Evolutionary conservation across 2,329 filamentous ascomycete species (phyloP).

Genomic region (Aspergillus tanneri): DNA sequence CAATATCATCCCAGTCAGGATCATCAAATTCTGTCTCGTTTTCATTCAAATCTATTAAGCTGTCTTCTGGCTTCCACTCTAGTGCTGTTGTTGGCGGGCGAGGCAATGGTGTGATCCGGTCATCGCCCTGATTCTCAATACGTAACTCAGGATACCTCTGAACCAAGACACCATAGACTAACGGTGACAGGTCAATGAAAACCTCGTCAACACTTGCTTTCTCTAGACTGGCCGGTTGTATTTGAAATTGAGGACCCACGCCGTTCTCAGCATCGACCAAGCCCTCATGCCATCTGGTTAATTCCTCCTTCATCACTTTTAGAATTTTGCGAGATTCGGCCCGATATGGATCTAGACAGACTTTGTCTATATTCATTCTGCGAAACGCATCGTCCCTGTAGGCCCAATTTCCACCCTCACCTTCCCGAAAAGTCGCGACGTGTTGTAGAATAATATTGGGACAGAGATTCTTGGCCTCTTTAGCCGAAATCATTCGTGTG

Average conservation of each 20-base stretch:
- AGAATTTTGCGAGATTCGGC: conserved; percentile 81
- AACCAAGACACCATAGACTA: conserved; percentile 73
- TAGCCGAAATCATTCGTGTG: conserved; percentile 71
- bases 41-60: conserved; percentile 74
- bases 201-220: conserved; percentile 96
- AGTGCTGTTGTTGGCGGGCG: conserved; percentile 70
- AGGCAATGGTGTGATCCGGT: conserved; percentile 63
- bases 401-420: conserved; percentile 79
- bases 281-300: conserved; percentile 52
- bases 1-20: conserved; percentile 95
- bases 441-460: conserved; percentile 83
- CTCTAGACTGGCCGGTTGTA: conserved; percentile 63
- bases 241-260: conserved; percentile 15
- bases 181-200: conserved; percentile 84
- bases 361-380: conserved; percentile 85
- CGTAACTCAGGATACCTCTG: conserved; percentile 72
- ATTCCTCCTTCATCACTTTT: conserved; percentile 68
- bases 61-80: conserved; percentile 75
- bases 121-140: conserved; percentile 54
- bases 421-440: conserved; percentile 91
- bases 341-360: conserved; percentile 89
- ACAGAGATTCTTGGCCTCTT: conserved; percentile 83
- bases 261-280: conserved; percentile 19
- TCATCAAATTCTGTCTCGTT: conserved; percentile 72
- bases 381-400: conserved; percentile 79